A percentile compares a stretch with the other conserved stretches of the same genome.
Conservation (phyloP, 208 protist species). For the Angomonas ambiguus region DNA sequence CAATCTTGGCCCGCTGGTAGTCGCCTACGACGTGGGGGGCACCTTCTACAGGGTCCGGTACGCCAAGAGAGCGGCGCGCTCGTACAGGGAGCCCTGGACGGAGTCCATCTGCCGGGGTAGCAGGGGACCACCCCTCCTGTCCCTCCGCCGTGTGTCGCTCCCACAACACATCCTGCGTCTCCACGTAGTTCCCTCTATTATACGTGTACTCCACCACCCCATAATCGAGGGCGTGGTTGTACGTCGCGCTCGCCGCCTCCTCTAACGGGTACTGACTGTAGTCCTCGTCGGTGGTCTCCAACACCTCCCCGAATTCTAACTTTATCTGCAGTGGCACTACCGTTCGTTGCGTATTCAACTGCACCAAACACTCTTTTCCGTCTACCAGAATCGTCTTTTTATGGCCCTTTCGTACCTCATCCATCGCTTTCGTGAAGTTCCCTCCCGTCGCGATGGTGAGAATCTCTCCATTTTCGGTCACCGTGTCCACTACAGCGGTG, state of each 20-base stretch:
- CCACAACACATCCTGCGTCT: constrained; percentile 87
- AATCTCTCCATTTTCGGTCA: constrained; percentile 39
- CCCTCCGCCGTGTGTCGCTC: constrained; percentile 61
- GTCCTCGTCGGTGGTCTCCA: constrained; percentile 64
- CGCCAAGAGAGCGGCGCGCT: constrained; percentile 46
- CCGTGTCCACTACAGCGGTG: constrained; percentile 62
- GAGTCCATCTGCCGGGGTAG: constrained; percentile 80
- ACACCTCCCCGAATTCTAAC: constrained; percentile 64
- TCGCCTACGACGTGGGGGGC: constrained; percentile 30
- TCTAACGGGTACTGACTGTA: constrained; percentile 67
- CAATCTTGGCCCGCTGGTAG: constrained; percentile 65
- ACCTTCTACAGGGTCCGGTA: neutral
- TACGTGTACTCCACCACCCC: constrained; percentile 75
- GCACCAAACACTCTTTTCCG: constrained; percentile 35
- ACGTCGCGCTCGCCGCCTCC: constrained; percentile 30
- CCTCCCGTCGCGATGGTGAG: constrained; percentile 47
- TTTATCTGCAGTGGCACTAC: constrained; percentile 57
- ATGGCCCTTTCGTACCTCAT: constrained; percentile 5
- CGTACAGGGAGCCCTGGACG: constrained; percentile 60
- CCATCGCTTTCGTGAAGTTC: constrained; percentile 30
- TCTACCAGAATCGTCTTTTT: constrained; percentile 33
- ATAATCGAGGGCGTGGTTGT: constrained; percentile 80
- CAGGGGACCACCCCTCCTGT: constrained; percentile 83
- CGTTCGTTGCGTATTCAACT: constrained; percentile 32
- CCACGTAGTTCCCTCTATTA: constrained; percentile 87